Base-by-base conservation (phyloP, 2,329 filamentous ascomycete genomes). In the Sclerotinia spermophila region DNA sequence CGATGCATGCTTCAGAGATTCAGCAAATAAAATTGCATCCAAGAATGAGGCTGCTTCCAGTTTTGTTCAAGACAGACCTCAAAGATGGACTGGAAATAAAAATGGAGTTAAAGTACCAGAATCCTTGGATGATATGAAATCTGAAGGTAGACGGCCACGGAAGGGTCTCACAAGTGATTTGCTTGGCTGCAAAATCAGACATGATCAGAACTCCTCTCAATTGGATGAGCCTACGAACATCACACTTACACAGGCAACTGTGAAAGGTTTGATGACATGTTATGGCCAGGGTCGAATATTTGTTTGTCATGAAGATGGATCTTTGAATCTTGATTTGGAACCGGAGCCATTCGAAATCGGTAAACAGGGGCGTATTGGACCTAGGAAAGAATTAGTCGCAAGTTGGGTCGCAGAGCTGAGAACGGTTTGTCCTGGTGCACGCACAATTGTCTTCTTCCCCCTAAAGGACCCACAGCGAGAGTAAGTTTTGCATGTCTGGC, bases 391-490 rank as follows among this genome's bases (percentile, higher is more conserved):
- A 35, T 62, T 68, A 40, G 70, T 72, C 21, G 62, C 58, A 51
- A n/a, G 70, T 11, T 59, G 72, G 56, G 68, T 66, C 17, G 69
- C 67, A 48, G 71, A 73, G 59, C 55, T 75, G n/a, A 59, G 70
- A 2, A 53, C 76, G 2, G 74, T 81, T 0, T 84, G 85, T 19
- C 80, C 82, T 0, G 79, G 79, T 0, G 83, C 83, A 1, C 78
- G 83, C 3, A 83, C 81, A 8, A 78, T 86, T 0, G 80, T 80
- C 0, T 80, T 85, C n/a, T 76, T 85, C 0, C 84, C 84, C 0
- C 71, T 86, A 0, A 85, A 83, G 82, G 82, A 85, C 60, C 72
- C 80, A 0, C 76, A 81, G 4, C 80, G 78, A 71, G 80, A 84
- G 67, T 69, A 55, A 45, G 67, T 51, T 69, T 68, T 19, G 42